Evolutionary conservation across 2,329 filamentous ascomycete species (phyloP), one percentile per base, ranked within the genome.

Genomic region (Trichoderma breve): DNA sequence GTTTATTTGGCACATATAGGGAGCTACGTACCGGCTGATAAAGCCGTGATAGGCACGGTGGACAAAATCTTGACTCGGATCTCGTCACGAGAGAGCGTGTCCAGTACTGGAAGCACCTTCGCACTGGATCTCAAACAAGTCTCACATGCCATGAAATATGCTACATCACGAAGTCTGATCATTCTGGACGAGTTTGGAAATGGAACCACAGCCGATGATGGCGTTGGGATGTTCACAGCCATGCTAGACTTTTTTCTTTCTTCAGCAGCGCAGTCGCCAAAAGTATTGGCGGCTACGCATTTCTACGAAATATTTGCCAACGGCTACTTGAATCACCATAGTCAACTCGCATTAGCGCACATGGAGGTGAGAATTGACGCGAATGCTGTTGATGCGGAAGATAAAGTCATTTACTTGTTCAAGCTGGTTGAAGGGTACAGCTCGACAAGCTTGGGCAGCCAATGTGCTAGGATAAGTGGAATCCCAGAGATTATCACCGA

Each of bases 1-100:
- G 91, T 97, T 15, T 98, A 96, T 78, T 87, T 99, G 81, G 93
- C 96, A 0, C 96, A 99, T 78, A 89, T 97, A 68, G 96, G 96
- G 66, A 95, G 94, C 79, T 98, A 93, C 79, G 93, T 99, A 1
- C 95, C 96, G 1, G 95, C 95, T 1, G 86, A 90, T 18, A 84
- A 82, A 32, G 95, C 95, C 9, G 87, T 82, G 1, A 91, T 99
- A 73, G 95, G 96, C 0, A 82, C 98, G 43, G 98, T 95, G 0
- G 96, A 98, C 83, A 97, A 93, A 78, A 97, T 99, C 60, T 82
- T 98, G 63, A 97, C 95, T 1, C 90, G 94, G 24, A 92, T 98
- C 63, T 89, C 92, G 21, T 95, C 94, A 0, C 85, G 90, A 73
- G 89, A 91, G 76, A 90, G 87, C 71, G 85, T 89, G 36, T 85